Conservation (phyloP, 345 rosid species). For the Acer negundo region DNA sequence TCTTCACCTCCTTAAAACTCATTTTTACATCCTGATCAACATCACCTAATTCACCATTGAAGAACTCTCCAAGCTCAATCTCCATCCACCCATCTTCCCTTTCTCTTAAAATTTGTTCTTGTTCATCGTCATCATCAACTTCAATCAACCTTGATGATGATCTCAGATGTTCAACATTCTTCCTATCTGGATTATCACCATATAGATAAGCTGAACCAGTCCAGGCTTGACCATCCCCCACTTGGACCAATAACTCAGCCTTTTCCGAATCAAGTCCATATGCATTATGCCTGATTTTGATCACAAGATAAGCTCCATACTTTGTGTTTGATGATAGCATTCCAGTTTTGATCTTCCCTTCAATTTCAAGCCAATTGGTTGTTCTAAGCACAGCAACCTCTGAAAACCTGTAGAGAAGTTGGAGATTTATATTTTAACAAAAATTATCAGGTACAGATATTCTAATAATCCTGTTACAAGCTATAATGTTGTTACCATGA, state of each 20-base stretch:
- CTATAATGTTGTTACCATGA: too few species aligned
- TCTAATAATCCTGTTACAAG: too few species aligned
- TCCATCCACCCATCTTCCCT: conserved; percentile 80
- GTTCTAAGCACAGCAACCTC: conserved; percentile 46
- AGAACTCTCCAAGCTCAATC: conserved; percentile 71
- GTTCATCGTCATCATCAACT: background rate
- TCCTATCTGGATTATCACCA: background rate
- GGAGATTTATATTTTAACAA: background rate
- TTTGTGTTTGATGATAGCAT: conserved; percentile 36
- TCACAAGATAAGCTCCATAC: conserved; percentile 42
- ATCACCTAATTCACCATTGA: conserved; percentile 34
- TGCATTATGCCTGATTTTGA: conserved; percentile 27
- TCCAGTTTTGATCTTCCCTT: conserved; percentile 34
- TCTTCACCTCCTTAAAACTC: conserved; percentile 72
- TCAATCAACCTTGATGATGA: conserved; percentile 19
- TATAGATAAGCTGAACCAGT: conserved; percentile 17
- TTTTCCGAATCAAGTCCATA: conserved; percentile 43
- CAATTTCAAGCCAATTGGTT: conserved; percentile 40
- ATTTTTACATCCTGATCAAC: conserved; percentile 39
- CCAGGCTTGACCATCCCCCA: conserved; percentile 11
- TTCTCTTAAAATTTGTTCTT: conserved; percentile 15
- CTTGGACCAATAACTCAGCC: conserved; percentile 25
- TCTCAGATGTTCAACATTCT: background rate
- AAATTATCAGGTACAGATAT: background rate
- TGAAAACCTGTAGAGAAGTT: conserved; percentile 29